Evolutionary conservation across 169 alveolate genomes (phyloP), one percentile per base, ranked within the genome.

Genomic region (Plasmodium gonderi): DNA sequence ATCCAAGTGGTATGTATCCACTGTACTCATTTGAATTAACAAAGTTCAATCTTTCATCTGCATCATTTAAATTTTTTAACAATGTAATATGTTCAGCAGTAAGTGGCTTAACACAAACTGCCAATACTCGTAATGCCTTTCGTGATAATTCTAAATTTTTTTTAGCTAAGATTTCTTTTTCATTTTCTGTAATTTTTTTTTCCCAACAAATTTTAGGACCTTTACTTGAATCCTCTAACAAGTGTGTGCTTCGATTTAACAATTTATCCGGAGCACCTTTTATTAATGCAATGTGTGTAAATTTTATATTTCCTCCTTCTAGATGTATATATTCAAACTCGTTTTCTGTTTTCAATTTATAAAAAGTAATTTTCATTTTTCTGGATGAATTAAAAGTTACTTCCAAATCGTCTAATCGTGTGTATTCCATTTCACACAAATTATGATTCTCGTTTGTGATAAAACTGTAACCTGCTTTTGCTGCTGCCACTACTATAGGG

Each of bases 221-320:
- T 49, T 26, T 85, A 31, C 29, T 80, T 65, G 79, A 20, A n/a
- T 93, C 95, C 68, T 47, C 49, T 75, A 47, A 82, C 9, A 44
- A 36, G 33, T 49, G 92, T 20, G 74, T 78, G 47, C 77, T 83
- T 75, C 68, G 29, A 20, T 91, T 94, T 17, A 79, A 36, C 7
- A 96, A 87, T 75, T 93, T 91, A 64, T 97, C 99, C 1, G 99
- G 99, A 2, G 98, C 98, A 14, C 98, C 99, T 93, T 98, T 98
- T 54, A 98, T 79, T 31, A 97, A 91, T 49, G 98, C 99, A 47
- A 97, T 94, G 79, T 97, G 98, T 31, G 98, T 96, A 89, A 38
- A 97, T 7, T 12, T 45, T 20, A 49, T 31, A 14, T 77, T 90
- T 20, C 36, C 49, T 12, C 79, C 91, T 94, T 31, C 95, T 97